Conservation (phyloP, 2,329 filamentous ascomycete genomes). For the Aureobasidium leucospermi region DNA sequence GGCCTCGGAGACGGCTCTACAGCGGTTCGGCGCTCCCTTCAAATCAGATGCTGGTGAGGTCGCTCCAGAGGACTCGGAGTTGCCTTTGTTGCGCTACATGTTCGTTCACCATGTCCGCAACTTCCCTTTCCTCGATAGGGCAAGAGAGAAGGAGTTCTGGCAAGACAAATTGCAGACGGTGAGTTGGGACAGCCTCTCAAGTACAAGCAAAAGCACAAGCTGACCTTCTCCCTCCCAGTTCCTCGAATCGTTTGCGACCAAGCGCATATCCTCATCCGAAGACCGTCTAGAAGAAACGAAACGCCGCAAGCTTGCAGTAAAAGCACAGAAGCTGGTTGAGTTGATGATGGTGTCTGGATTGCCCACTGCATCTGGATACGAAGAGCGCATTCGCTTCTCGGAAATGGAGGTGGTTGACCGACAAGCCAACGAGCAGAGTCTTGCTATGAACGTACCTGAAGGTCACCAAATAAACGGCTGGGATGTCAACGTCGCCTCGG, state of each 20-base stretch:
- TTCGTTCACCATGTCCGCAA: conserved; percentile 97
- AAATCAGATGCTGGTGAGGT: conserved; percentile 88
- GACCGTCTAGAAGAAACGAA: conserved; percentile 95
- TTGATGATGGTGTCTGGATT: conserved; percentile 99
- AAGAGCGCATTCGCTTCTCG: conserved; percentile 92
- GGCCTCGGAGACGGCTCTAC: conserved; percentile 87
- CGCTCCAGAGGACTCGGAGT: conserved; percentile 83
- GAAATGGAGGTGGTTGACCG: conserved; percentile 96
- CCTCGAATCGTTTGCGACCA: conserved; percentile 92
- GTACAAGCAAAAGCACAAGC: neutral
- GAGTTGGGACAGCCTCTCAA: conserved; percentile 34
- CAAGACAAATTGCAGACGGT: conserved; percentile 95
- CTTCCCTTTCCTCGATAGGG: conserved; percentile 95
- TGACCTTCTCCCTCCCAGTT: conserved; percentile 51
- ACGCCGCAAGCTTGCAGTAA: conserved; percentile 80
- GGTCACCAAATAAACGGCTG: conserved; percentile 90
- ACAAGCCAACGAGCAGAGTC: conserved; percentile 81
- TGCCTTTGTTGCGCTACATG: conserved; percentile 90
- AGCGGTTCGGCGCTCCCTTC: conserved; percentile 93
- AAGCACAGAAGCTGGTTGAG: conserved; percentile 92
- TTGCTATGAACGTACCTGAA: conserved; percentile 80
- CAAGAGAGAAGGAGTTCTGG: conserved; percentile 98
- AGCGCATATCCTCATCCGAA: conserved; percentile 94
- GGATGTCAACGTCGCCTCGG: conserved; percentile 92
- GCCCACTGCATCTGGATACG: conserved; percentile 90